Evolutionary conservation across 768 basidiomycete genomes (phyloP).

Genomic region (Boletus sensibilis): DNA sequence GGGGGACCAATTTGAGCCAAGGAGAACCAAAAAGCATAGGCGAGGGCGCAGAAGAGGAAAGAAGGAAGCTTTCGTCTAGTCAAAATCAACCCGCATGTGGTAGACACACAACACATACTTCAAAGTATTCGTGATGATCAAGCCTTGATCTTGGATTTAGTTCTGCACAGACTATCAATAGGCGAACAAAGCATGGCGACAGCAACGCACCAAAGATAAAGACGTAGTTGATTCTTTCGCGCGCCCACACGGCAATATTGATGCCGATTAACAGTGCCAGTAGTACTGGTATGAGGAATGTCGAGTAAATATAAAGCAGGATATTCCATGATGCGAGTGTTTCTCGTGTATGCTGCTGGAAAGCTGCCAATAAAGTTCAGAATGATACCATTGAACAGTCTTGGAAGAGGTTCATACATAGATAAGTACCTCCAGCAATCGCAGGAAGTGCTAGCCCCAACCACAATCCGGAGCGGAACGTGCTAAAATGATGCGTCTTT

Average conservation of each 20-base stretch:
- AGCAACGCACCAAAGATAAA: constrained; percentile 78
- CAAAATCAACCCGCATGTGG: not conserved
- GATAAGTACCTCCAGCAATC: constrained; percentile 61
- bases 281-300: constrained; percentile 69
- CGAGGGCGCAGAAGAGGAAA: constrained; percentile 66
- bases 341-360: constrained; percentile 47
- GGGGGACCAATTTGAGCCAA: constrained; percentile 69
- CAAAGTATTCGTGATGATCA: constrained; percentile 77
- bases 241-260: constrained; percentile 77
- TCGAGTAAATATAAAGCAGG: constrained; percentile 75
- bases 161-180: constrained; percentile 40
- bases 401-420: constrained; percentile 32
- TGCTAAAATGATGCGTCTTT: constrained; percentile 70
- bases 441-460: constrained; percentile 75
- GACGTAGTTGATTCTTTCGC: constrained; percentile 81
- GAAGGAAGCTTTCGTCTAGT: constrained; percentile 60
- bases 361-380: constrained; percentile 40
- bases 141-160: constrained; percentile 67
- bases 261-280: constrained; percentile 76
- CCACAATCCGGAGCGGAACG: constrained; percentile 70
- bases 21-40: constrained; percentile 82
- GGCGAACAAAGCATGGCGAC: not conserved
- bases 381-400: not conserved
- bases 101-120: constrained; percentile 39
- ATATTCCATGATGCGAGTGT: constrained; percentile 67